These are phyloP conservation scores for Stereum hirsutum DNA, from an alignment of 1,284 basidiomycete species.

Conservation along the genomic window DNA sequence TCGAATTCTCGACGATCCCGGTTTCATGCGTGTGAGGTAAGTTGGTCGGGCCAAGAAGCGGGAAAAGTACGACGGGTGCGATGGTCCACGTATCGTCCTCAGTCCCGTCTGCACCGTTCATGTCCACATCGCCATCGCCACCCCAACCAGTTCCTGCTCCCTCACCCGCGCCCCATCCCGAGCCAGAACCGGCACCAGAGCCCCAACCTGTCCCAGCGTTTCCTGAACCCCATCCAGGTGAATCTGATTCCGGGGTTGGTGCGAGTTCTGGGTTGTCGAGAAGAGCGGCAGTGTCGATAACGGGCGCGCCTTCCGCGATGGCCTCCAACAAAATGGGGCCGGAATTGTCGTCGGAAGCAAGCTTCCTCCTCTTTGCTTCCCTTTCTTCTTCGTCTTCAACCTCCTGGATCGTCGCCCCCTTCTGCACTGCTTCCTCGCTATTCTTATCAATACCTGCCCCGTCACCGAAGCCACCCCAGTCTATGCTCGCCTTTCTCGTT, in stretches of 20 bases:
- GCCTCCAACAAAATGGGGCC: too few species aligned
- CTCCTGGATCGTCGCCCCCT: too few species aligned
- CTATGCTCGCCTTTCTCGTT: too few species aligned
- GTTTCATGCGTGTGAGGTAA: slow-evolving; percentile 38
- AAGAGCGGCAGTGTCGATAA: neutral
- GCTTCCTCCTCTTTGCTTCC: too few species aligned
- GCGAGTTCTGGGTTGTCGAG: neutral
- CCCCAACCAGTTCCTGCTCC: slow-evolving; percentile 11
- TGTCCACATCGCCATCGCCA: neutral
- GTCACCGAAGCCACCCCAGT: too few species aligned
- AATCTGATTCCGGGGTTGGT: neutral
- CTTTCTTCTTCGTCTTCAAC: too few species aligned
- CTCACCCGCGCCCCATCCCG: neutral
- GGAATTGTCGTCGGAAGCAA: too few species aligned
- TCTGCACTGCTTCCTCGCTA: too few species aligned
- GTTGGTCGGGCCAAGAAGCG: slow-evolving; percentile 33
- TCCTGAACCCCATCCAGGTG: neutral
- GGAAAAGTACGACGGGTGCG: slow-evolving; percentile 19
- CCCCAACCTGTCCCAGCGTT: neutral
- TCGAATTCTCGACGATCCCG: slow-evolving; percentile 42
- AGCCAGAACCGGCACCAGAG: neutral
- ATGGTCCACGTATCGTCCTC: slow-evolving; percentile 13
- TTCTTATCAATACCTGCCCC: too few species aligned
- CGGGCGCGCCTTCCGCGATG: neutral
- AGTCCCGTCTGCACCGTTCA: slow-evolving; percentile 1